A percentile compares a stretch with the other conserved stretches of the same genome.
Conservation (phyloP, 306 rosid species). For the Cicer chorassanicum region DNA sequence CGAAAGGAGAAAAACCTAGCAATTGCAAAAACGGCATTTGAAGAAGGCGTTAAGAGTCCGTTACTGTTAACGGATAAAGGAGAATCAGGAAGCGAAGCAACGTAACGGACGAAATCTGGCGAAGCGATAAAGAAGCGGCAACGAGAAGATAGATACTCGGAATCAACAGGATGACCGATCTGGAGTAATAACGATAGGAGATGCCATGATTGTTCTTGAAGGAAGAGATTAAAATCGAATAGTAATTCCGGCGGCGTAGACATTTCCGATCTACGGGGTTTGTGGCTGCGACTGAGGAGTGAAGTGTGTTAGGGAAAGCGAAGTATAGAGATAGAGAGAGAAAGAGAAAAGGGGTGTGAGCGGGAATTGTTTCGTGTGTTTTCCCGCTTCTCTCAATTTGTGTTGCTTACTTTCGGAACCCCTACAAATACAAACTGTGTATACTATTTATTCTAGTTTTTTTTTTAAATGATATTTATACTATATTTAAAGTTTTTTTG, state of each 20-base stretch:
- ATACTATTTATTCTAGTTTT: too few species aligned
- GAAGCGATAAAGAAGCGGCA: conserved; percentile 53
- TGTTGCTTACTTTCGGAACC: neutral
- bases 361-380: conserved; percentile 27
- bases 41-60: conserved; percentile 50
- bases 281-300: neutral
- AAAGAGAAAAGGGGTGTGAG: neutral
- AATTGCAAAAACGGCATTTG: conserved; percentile 38
- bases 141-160: conserved; percentile 48
- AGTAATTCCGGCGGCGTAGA: neutral
- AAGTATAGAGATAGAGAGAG: neutral
- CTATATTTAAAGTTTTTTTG: too few species aligned
- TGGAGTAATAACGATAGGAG: conserved; percentile 32
- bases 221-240: neutral
- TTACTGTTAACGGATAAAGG: conserved; percentile 47
- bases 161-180: conserved; percentile 48
- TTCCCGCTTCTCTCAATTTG: conserved; percentile 28
- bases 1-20: neutral
- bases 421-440: too few species aligned
- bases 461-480: too few species aligned
- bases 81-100: conserved; percentile 50
- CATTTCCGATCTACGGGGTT: conserved; percentile 9
- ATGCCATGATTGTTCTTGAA: conserved; percentile 46
- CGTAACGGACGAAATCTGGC: conserved; percentile 42
- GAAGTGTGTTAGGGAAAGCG: neutral